Base-by-base conservation (phyloP, 768 basidiomycete species). In the Guyanaporus albipodus region DNA sequence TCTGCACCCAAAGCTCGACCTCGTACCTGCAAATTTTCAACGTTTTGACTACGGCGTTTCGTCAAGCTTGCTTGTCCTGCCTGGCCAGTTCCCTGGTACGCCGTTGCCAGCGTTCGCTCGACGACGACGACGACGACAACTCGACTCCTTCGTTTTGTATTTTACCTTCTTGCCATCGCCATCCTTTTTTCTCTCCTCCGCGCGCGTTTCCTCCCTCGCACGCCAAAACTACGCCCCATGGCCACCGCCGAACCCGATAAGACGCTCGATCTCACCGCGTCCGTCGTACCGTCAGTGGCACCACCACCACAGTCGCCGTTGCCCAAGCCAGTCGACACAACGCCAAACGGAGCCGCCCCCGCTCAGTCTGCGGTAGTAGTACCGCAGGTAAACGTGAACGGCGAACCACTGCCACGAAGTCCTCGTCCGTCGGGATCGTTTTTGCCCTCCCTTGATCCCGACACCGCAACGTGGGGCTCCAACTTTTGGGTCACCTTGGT, bases 401-500 rank as follows among this genome's bases (percentile, higher is more conserved):
- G 66, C 18, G 63, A 68, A 21, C 66, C 66, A 5, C 17, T 67
- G 10, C n/a, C n/a, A n/a, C 53, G 50, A 32, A 69, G 61, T 43
- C 66, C 61, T 37, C 61, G 66, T 27, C 67, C 61, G 8, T 66
- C 67, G n/a, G 61, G 50, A 23, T 55, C 52, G 3, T 57, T 59
- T n/a, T 12, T 23, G 4, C 18, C 37, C 2, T 41, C 54, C 0
- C 42, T 53, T 23, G 67, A 67, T 49, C 48, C 57, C 4, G 66
- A 68, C 24, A 77, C 76, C 54, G 67, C 77, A 50, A 77, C 76
- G 23, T 93, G 91, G 91, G 91, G 90, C 5, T 80, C 86, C 22
- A 85, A 91, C 64, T 95, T 96, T 63, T 96, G 93, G 93, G 90
- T 95, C 7, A 94, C 93, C 6, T 74, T 95, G 42, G 78, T 87